Base-by-base conservation (phyloP, 2,329 filamentous ascomycete species). In the Bipolaris bicolor region DNA sequence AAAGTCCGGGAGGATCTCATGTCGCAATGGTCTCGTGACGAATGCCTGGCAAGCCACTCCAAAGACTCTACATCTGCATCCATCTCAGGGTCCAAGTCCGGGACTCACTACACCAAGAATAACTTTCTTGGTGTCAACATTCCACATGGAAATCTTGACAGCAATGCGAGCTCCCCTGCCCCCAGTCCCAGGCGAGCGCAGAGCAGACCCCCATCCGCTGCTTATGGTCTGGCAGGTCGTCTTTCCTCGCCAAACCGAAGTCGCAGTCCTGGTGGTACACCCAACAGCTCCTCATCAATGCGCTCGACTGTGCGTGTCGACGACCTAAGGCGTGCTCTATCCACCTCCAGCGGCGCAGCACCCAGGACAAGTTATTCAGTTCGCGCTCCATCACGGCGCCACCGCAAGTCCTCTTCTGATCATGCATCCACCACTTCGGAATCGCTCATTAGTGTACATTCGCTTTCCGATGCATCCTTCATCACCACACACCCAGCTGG, bases 11-110 rank as follows among this genome's bases (percentile, higher is more conserved):
- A 95, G 60, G 85, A 91, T 64, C 90, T 97, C 84, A 79, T 92
- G 55, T 81, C 85, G 18, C 86, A 90, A 46, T 97, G 94, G 94
- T 89, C 87, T 37, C 88, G 88, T 69, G 92, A 96, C 20, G 78
- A 81, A 13, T 90, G 90, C 31, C 79, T 95, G 50, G 84, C 88
- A 10, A 82, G 85, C 36, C 83, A 91, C 47, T 86, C 90, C 57
- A 86, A 81, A 57, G 81, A 90, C 53, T 88, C 88, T 66, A 90
- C 88, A 66, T 86, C 90, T 0, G 85, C 86, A 11, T 96, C 92
- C 3, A 79, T 96, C 52, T 90, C 82, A 52, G 92, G 91, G 20
- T 96, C 92, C 2, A 87, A 86, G 61, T 83, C 85, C 1, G 73
- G 68, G 0, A 69, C 71, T 0, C 60, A 65, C 7, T 64, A 67